Evolutionary conservation across 345 rosid species (phyloP).

Genomic region (Eutrema heterophyllum): DNA sequence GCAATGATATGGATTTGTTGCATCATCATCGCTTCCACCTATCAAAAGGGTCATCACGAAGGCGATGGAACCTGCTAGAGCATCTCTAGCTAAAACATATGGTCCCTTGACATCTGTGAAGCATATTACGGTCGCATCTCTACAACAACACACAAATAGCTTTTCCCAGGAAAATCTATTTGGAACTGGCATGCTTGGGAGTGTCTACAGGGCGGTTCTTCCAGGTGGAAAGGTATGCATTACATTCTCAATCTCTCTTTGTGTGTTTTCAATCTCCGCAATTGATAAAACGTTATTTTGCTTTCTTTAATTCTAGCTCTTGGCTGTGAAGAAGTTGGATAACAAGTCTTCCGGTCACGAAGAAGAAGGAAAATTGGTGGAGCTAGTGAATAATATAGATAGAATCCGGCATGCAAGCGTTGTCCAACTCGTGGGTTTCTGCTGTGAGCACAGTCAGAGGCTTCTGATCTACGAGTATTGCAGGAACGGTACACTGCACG

Average conservation of each 20-base stretch:
- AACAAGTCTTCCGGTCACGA: not conserved
- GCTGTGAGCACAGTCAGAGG: not conserved
- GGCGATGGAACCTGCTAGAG: not conserved
- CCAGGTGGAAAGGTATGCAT: not conserved
- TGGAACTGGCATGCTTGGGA: not conserved
- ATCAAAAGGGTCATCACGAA: not conserved
- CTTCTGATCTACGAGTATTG: not conserved
- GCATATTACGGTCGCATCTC: not conserved
- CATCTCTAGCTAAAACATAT: not conserved
- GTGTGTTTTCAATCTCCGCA: not conserved
- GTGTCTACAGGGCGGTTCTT: not conserved
- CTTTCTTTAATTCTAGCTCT: not conserved
- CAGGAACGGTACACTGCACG: not conserved
- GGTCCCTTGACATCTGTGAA: not conserved
- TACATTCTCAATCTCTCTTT: not conserved
- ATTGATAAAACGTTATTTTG: too few species aligned
- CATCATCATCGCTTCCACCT: not conserved
- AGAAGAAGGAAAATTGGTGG: not conserved
- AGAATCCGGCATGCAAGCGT: not conserved
- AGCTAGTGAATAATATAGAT: not conserved
- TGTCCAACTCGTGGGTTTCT: not conserved
- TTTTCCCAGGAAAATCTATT: not conserved
- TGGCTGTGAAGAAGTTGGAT: not conserved
- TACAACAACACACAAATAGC: not conserved
- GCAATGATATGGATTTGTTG: not conserved